A percentile compares a stretch with the other conserved stretches of the same genome.
Evolutionary conservation across 2,329 filamentous ascomycete genomes (phyloP).

Genomic region (Trichoderma aggressivum): DNA sequence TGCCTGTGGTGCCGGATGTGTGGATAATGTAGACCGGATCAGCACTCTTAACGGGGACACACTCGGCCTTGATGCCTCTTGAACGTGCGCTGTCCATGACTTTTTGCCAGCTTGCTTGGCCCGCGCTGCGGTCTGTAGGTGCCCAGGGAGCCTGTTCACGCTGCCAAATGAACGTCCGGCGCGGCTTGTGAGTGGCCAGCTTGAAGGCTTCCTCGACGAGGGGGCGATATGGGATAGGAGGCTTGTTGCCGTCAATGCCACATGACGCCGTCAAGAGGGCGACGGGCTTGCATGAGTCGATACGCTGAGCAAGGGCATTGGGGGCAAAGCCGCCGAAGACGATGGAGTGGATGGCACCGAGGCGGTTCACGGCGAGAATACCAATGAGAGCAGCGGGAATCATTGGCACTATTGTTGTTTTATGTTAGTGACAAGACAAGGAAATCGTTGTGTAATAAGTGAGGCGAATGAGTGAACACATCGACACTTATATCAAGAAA

Average conservation of each 20-base stretch:
- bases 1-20: conserved; percentile 77
- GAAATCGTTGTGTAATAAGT: no score
- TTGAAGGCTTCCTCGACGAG: conserved; percentile 72
- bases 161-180: conserved; percentile 77
- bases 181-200: conserved; percentile 67
- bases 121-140: conserved; percentile 59
- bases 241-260: conserved; percentile 83
- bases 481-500: background rate
- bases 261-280: conserved; percentile 85
- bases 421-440: background rate
- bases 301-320: conserved; percentile 77
- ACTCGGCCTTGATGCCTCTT: conserved; percentile 64
- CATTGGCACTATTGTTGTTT: conserved; percentile 76
- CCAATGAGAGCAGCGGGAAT: conserved; percentile 85
- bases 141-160: conserved; percentile 74
- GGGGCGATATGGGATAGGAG: conserved; percentile 71
- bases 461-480: background rate
- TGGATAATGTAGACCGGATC: conserved; percentile 90
- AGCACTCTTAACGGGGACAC: conserved; percentile 73
- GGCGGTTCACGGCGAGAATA: conserved; percentile 73
- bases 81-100: conserved; percentile 68
- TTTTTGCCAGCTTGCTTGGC: conserved; percentile 76
- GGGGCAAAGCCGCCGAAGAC: conserved; percentile 93
- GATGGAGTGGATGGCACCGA: conserved; percentile 85
- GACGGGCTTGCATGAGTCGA: conserved; percentile 74